phyloP scores from a whole-genome alignment of 768 basidiomycete genomes.

The Termitomyces heimii region DNA sequence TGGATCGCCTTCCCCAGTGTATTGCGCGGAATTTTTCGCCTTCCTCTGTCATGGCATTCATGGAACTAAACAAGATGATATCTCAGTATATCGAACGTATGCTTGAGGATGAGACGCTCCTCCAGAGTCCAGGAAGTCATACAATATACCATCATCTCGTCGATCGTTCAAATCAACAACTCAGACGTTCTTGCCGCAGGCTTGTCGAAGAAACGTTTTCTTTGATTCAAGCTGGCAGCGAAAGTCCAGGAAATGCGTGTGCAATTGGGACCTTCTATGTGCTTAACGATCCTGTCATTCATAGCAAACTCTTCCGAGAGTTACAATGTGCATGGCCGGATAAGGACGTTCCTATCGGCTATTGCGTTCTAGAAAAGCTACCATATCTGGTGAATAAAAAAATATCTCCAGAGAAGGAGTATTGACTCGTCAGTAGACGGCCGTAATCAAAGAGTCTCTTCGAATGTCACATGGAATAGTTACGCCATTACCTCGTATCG shows the following conservation, averaged over 20 bases:
- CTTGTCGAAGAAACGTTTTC: constrained; percentile 29
- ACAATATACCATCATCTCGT: constrained; percentile 19
- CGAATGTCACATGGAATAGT: constrained; percentile 37
- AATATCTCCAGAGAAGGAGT: not conserved
- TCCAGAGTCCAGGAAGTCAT: constrained; percentile 8
- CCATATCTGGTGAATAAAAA: constrained; percentile 33
- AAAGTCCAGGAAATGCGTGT: constrained; percentile 32
- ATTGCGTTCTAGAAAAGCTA: constrained; percentile 28
- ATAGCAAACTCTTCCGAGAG: constrained; percentile 24
- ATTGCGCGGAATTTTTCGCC: constrained; percentile 6
- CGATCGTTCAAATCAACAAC: constrained; percentile 4
- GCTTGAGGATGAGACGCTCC: constrained; percentile 5
- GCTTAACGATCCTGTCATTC: constrained; percentile 23
- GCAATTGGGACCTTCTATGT: constrained; percentile 31
- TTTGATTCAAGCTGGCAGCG: constrained; percentile 32
- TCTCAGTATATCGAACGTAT: constrained; percentile 13
- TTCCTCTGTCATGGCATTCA: constrained; percentile 7
- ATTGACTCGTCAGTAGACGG: constrained; percentile 25
- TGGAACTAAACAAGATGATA: constrained; percentile 6
- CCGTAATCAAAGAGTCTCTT: constrained; percentile 43
- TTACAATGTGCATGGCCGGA: constrained; percentile 30
- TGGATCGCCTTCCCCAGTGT: constrained; percentile 8
- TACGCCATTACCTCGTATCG: constrained; percentile 36
- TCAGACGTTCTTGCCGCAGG: constrained; percentile 7
- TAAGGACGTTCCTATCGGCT: constrained; percentile 17